Conservation (phyloP, 2,329 filamentous ascomycete species). For the Botrytis fragariae region DNA sequence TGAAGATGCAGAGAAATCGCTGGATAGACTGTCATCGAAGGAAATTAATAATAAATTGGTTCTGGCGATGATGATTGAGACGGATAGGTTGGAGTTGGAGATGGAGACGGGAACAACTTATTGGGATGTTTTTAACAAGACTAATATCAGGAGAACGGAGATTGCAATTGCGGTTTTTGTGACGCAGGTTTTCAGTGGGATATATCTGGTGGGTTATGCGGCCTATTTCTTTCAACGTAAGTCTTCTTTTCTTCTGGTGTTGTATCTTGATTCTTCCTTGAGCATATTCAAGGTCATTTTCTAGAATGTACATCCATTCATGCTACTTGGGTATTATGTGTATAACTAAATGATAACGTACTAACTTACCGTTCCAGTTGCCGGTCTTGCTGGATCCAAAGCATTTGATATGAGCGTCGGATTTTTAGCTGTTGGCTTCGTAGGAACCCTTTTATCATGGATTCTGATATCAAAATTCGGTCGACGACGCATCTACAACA, state of each 20-base stretch:
- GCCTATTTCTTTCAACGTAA: constrained; percentile 54
- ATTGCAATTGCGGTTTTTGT: constrained; percentile 55
- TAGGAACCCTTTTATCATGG: constrained; percentile 65
- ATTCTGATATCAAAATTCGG: constrained; percentile 60
- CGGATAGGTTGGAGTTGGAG: constrained; percentile 52
- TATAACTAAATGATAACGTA: not conserved
- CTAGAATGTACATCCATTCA: not conserved
- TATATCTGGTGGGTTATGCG: constrained; percentile 61
- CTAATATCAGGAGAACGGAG: constrained; percentile 53
- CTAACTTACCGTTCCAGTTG: constrained; percentile 44
- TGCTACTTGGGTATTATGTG: not conserved
- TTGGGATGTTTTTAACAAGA: constrained; percentile 51
- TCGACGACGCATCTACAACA: constrained; percentile 61
- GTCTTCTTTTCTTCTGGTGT: not conserved
- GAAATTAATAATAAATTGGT: constrained; percentile 42
- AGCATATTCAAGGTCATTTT: not conserved
- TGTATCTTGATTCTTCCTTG: not conserved
- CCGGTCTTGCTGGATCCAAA: constrained; percentile 52
- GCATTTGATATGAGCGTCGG: constrained; percentile 63
- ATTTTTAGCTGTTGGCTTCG: constrained; percentile 57
- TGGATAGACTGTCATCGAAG: constrained; percentile 30
- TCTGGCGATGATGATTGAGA: constrained; percentile 54
- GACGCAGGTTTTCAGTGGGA: constrained; percentile 60
- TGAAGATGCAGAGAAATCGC: constrained; percentile 41
- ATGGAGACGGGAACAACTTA: constrained; percentile 45